Evolutionary conservation across 345 rosid species (phyloP).

Genomic region (Brassica juncea): DNA sequence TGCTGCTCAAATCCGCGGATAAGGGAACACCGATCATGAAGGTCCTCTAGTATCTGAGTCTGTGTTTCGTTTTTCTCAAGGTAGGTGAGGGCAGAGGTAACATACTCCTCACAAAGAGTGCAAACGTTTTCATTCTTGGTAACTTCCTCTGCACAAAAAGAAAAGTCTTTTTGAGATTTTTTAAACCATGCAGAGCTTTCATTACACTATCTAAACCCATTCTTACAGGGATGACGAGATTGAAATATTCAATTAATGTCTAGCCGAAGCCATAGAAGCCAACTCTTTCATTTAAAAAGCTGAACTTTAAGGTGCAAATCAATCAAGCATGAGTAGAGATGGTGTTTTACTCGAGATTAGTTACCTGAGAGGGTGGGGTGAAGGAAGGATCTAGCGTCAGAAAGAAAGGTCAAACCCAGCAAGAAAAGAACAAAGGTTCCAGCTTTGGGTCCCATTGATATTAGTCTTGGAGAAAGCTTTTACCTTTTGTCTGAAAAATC

Average conservation of each 20-base stretch:
- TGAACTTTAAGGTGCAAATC: neutral
- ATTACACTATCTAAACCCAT: neutral
- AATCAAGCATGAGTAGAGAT: slow-evolving; percentile 8
- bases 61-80: slow-evolving; percentile 72
- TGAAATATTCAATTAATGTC: neutral
- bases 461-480: slow-evolving; percentile 6
- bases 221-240: neutral
- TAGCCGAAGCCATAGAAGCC: neutral
- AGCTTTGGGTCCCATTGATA: slow-evolving; percentile 57
- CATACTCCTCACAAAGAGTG: slow-evolving; percentile 82
- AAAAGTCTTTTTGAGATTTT: neutral
- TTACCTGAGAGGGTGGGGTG: slow-evolving; percentile 38
- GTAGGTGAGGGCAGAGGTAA: slow-evolving; percentile 60
- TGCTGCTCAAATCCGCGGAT: slow-evolving; percentile 55
- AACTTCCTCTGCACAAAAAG: slow-evolving; percentile 35
- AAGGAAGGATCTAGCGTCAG: slow-evolving; percentile 62
- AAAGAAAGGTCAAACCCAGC: slow-evolving; percentile 53
- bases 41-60: slow-evolving; percentile 53
- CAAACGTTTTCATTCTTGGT: slow-evolving; percentile 54
- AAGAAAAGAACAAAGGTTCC: slow-evolving; percentile 57
- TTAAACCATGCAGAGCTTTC: neutral
- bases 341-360: too few relatives aligned
- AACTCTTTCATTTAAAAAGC: neutral
- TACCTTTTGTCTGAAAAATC: slow-evolving; percentile 1
- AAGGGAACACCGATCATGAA: slow-evolving; percentile 65